Evolutionary conservation across 1,139 yeast genomes (phyloP).

Genomic region (Pneumocystis wakefieldiae): DNA sequence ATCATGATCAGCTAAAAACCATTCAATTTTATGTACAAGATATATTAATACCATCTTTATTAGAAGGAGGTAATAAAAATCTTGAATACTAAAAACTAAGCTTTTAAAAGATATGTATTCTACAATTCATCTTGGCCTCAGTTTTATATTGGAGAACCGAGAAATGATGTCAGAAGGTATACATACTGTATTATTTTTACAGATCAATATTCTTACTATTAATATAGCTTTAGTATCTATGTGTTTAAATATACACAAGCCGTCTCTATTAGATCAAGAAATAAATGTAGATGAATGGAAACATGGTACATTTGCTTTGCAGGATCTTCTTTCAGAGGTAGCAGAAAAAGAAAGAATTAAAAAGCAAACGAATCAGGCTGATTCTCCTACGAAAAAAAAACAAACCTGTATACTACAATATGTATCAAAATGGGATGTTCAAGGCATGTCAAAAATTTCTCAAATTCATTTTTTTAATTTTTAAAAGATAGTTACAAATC

Average conservation of each 20-base stretch:
- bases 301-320: neutral
- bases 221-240: neutral
- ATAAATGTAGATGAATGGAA: neutral
- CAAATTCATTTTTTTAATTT: neutral
- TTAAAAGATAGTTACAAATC: neutral
- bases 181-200: neutral
- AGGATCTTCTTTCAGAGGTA: neutral
- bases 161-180: neutral
- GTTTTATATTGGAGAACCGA: neutral
- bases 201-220: neutral
- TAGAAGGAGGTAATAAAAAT: neutral
- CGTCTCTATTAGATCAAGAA: neutral
- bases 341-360: neutral
- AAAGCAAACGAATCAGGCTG: neutral
- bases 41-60: neutral
- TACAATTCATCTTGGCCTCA: neutral
- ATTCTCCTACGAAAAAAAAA: neutral
- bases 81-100: neutral
- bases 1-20: neutral
- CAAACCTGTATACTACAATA: neutral
- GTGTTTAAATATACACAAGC: neutral
- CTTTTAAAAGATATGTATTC: neutral
- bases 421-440: neutral
- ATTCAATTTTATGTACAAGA: neutral
- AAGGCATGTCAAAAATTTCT: neutral